Conservation (phyloP, 2,329 filamentous ascomycete genomes). For the Penicillium hesseltinei region DNA sequence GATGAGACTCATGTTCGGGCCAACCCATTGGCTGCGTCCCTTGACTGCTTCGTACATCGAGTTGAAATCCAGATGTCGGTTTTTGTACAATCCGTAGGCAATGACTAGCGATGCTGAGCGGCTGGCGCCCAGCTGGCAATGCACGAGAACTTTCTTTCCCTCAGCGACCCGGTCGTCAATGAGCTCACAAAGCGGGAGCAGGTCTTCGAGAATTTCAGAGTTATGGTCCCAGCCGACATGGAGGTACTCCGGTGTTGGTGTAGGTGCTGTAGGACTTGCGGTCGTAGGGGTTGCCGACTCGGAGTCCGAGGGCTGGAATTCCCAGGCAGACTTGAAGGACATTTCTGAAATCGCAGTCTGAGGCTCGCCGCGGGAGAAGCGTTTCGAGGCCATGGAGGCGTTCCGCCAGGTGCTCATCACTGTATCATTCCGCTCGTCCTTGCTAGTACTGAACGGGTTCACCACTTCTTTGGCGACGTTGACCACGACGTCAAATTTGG, state of each 20-base stretch:
- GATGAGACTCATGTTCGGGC: conserved; percentile 67
- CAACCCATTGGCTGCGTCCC: conserved; percentile 64
- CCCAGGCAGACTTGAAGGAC: conserved; percentile 52
- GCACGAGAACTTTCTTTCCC: conserved; percentile 61
- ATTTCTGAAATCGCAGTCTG: conserved; percentile 46
- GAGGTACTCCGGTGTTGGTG: conserved; percentile 59
- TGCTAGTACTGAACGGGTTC: conserved; percentile 53
- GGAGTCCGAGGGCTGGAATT: conserved; percentile 36
- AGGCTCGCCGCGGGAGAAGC: conserved; percentile 41
- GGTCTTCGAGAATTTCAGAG: conserved; percentile 64
- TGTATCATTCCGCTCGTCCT: conserved; percentile 33
- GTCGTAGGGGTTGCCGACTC: conserved; percentile 31
- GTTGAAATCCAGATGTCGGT: conserved; percentile 61
- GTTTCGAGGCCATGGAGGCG: conserved; percentile 37
- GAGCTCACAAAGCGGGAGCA: conserved; percentile 58
- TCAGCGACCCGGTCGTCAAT: conserved; percentile 59
- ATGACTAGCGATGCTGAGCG: conserved; percentile 66
- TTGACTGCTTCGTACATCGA: conserved; percentile 65
- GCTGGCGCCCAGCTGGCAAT: conserved; percentile 65
- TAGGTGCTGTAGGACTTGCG: conserved; percentile 29
- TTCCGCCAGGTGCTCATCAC: conserved; percentile 51
- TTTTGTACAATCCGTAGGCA: conserved; percentile 64
- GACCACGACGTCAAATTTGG: conserved; percentile 61
- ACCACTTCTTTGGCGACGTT: conserved; percentile 65
- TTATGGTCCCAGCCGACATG: conserved; percentile 68